These are phyloP conservation scores for Monosporascus sp. DNA, from an alignment of 2,329 filamentous ascomycete species.

Conservation along the genomic window DNA sequence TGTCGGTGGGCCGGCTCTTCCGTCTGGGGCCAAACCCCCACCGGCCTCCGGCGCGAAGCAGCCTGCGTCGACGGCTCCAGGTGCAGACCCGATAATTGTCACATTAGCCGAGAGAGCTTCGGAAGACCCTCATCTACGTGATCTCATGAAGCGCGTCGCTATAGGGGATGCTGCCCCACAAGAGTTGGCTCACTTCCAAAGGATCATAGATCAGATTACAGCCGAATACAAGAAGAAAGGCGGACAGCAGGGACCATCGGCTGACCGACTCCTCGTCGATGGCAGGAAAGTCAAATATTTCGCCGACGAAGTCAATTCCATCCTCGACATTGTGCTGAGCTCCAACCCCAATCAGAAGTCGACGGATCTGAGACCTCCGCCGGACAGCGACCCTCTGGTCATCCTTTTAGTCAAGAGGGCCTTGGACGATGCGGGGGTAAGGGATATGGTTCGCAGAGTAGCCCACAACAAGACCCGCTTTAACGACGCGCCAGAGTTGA, in stretches of 20 bases:
- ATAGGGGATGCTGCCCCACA: conserved; percentile 65
- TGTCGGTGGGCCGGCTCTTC: conserved; percentile 11
- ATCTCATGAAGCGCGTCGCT: conserved; percentile 79
- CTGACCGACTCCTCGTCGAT: conserved; percentile 50
- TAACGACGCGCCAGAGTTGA: conserved; percentile 49
- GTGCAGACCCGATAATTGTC: conserved; percentile 72
- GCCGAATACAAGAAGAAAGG: conserved; percentile 49
- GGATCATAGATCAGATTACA: conserved; percentile 75
- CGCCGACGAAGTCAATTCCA: conserved; percentile 52
- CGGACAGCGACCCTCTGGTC: conserved; percentile 50
- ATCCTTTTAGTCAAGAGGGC: conserved; percentile 53
- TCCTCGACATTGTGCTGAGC: conserved; percentile 52
- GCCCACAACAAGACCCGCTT: conserved; percentile 45
- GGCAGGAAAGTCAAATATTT: conserved; percentile 54
- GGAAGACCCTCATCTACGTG: conserved; percentile 65
- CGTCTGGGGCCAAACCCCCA: conserved; percentile 16
- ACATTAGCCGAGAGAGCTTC: conserved; percentile 72
- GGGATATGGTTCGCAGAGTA: conserved; percentile 48
- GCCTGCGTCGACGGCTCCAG: conserved; percentile 26
- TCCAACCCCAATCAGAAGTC: conserved; percentile 55
- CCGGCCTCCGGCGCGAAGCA: conserved; percentile 11
- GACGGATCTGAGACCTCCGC: conserved; percentile 46
- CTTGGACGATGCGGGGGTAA: conserved; percentile 45
- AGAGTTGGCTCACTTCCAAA: conserved; percentile 71
- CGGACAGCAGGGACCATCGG: conserved; percentile 46